Percentiles rank a stretch among this genome's conserved stretches.
These are phyloP conservation scores for Apiotrichum porosum DNA, from an alignment of 1,284 basidiomycete genomes.

Conservation along the genomic window DNA sequence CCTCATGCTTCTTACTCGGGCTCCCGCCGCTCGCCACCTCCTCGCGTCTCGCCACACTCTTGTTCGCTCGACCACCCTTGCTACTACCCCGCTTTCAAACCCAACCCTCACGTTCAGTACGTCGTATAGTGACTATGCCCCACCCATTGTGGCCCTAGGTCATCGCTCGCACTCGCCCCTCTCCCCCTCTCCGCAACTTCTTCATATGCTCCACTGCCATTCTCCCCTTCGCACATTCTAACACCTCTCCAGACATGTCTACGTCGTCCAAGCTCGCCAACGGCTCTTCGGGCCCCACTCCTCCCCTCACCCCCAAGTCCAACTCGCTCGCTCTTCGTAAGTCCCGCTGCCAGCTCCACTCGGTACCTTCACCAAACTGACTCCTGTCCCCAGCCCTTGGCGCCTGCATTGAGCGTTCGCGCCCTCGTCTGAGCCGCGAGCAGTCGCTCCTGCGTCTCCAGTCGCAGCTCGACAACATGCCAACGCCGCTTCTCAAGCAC, in stretches of 20 bases:
- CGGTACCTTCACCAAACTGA: too few relatives aligned
- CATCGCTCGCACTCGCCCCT: too few relatives aligned
- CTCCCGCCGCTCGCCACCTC: background rate
- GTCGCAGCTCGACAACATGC: slow-evolving; percentile 33
- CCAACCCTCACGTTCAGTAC: too few relatives aligned
- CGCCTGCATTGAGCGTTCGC: slow-evolving; percentile 1
- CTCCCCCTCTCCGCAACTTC: background rate
- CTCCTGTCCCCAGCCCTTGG: slow-evolving; percentile 3
- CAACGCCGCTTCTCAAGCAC: slow-evolving; percentile 42
- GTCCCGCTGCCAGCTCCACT: background rate
- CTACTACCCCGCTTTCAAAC: background rate
- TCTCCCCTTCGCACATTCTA: background rate
- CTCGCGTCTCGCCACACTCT: background rate
- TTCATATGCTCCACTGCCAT: background rate
- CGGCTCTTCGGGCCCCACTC: slow-evolving; percentile 9
- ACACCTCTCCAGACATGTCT: background rate
- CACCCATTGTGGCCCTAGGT: too few relatives aligned
- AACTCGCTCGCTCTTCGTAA: slow-evolving; percentile 14
- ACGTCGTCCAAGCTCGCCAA: background rate
- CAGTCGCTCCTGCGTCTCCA: slow-evolving; percentile 43
- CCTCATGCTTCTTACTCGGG: slow-evolving; percentile 1
- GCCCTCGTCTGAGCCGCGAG: slow-evolving; percentile 13
- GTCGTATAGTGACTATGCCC: too few relatives aligned
- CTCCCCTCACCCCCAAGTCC: slow-evolving; percentile 18
- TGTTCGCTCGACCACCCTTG: background rate